Conservation (phyloP, 176 grass and related monocot species). For the Triticum monococcum region DNA sequence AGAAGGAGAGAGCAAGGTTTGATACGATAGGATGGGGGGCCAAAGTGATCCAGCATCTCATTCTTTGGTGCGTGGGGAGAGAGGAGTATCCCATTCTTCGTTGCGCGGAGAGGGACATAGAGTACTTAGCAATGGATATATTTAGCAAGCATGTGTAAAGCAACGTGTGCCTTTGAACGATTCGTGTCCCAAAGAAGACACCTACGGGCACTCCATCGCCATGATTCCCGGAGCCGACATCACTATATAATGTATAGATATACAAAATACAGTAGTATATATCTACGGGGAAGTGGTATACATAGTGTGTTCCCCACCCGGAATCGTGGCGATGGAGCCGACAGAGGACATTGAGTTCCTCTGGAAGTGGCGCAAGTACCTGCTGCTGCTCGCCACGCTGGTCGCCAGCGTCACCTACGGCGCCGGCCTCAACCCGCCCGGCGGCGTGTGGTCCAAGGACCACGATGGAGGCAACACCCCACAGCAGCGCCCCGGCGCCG, state of each 20-base stretch:
- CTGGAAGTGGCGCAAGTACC: not conserved
- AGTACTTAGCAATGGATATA: not conserved
- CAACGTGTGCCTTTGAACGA: not conserved
- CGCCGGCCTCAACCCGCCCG: not conserved
- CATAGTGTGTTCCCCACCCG: not conserved
- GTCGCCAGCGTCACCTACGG: conserved; percentile 1
- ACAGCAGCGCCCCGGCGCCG: not conserved
- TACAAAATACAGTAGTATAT: not conserved
- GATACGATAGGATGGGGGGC: too few relatives aligned
- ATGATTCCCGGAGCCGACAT: not conserved
- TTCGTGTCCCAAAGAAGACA: not conserved
- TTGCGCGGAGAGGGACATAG: not conserved
- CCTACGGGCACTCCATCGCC: not conserved
- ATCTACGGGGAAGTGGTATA: not conserved
- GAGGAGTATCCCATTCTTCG: not conserved
- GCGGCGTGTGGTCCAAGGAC: not conserved
- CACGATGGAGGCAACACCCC: not conserved
- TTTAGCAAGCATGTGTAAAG: not conserved
- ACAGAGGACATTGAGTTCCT: not conserved
- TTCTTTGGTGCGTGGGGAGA: not conserved
- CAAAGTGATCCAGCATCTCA: too few relatives aligned
- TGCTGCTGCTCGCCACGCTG: not conserved
- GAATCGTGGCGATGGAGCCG: not conserved
- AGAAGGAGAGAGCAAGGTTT: too few relatives aligned
- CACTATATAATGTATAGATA: not conserved